Evolutionary conservation across 306 rosid species (phyloP), one percentile per base, ranked within the genome.

Genomic region (Trifolium fragiferum): DNA sequence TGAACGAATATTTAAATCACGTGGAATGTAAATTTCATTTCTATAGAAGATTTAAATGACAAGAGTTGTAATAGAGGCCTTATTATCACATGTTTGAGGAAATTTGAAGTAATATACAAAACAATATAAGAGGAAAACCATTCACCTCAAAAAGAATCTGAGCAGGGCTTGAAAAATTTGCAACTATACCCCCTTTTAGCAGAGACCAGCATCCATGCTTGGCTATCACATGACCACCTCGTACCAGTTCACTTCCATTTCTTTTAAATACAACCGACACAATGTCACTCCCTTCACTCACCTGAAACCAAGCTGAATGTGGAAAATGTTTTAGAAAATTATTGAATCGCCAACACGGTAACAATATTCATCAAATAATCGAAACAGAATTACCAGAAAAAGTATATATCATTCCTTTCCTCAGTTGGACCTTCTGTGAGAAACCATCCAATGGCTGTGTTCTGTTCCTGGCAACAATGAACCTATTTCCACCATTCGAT

Each of bases 111-210:
- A 9, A 19, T 20, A 3, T 18, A 27, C 32, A 54, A 54, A 54
- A 57, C 6, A 57, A 57, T 9, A 57, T 57, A 13, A 49, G 55
- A n/a, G 5, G 50, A 44, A 44, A 44, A 44, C 50, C 16, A 44
- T 44, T 76, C n/a, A 91, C 97, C 97, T 86, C 86, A 7, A 89
- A 91, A 51, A 79, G 53, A 78, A 91, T 87, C 30, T 91, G 85
- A 40, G 77, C 86, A 11, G 75, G 62, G 78, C 69, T 70, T 30
- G 97, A 82, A 76, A 77, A 84, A 57, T 89, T 86, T 15, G 97
- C 89, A 19, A 78, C 83, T 50, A 86, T 73, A 75, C 97, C 97
- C 1, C 97, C 97, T 86, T 86, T 91, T 23, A 91, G 83, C 55
- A 87, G 72, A 25, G 77, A 79, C 97, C 97, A 91, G 61, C 94